Percentiles rank a stretch among this genome's conserved stretches.
Evolutionary conservation across 805 yeast genomes (phyloP).

Genomic region (Lachancea fermentati): DNA sequence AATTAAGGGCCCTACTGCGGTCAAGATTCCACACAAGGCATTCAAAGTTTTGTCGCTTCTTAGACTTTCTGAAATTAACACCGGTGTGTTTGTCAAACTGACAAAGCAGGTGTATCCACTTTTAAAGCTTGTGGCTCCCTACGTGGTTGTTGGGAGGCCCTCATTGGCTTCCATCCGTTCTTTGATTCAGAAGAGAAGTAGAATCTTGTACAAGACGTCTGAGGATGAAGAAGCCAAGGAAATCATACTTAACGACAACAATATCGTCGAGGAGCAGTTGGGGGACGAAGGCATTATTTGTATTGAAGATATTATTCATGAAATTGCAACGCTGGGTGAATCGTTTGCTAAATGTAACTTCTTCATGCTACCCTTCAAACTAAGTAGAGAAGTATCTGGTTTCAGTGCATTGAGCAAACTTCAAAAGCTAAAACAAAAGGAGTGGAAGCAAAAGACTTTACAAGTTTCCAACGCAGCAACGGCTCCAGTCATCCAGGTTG

Average conservation of each 20-base stretch:
- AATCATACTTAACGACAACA: constrained; percentile 64
- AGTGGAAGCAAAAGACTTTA: constrained; percentile 38
- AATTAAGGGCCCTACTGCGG: constrained; percentile 58
- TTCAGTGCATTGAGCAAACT: constrained; percentile 69
- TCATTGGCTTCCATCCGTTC: constrained; percentile 68
- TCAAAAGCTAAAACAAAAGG: constrained; percentile 53
- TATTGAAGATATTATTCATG: constrained; percentile 75
- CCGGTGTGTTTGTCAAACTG: constrained; percentile 67
- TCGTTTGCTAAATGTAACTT: constrained; percentile 53
- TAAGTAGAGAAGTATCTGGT: constrained; percentile 66
- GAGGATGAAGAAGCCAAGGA: constrained; percentile 35
- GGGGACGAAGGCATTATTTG: constrained; percentile 69
- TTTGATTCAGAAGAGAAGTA: constrained; percentile 71
- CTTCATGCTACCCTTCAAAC: constrained; percentile 65
- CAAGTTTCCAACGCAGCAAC: constrained; percentile 54
- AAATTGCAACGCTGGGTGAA: constrained; percentile 57
- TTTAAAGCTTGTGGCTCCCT: constrained; percentile 64
- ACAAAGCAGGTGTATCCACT: constrained; percentile 56
- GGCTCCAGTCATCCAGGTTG: constrained; percentile 63
- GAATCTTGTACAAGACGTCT: constrained; percentile 36
- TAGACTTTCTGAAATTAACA: constrained; percentile 53
- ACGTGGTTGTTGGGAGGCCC: constrained; percentile 68
- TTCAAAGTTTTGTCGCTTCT: constrained; percentile 52
- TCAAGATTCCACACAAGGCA: constrained; percentile 61
- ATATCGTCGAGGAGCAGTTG: constrained; percentile 64